Percentiles rank a stretch among this genome's conserved stretches.
Conservation (phyloP, 306 rosid species). For the Morella rubra region DNA sequence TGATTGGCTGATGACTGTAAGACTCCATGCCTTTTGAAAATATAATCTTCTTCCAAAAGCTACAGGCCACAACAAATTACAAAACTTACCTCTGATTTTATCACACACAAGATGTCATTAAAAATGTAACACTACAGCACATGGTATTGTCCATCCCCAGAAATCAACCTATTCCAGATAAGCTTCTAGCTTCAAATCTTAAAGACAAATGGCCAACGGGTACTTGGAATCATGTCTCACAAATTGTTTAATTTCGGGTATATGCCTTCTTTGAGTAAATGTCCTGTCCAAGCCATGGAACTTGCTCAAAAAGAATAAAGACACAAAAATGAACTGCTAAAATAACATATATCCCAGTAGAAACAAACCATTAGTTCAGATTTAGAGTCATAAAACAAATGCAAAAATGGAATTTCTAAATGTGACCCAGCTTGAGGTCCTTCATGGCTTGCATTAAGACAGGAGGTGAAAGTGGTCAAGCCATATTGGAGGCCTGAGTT, state of each 20-base stretch:
- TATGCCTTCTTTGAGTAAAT: background rate
- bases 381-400: background rate
- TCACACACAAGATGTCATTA: background rate
- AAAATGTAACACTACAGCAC: constrained; percentile 3
- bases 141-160: background rate
- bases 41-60: constrained; percentile 1
- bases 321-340: background rate
- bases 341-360: background rate
- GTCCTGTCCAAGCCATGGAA: background rate
- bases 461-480: background rate
- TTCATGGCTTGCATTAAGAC: constrained; percentile 7
- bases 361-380: background rate
- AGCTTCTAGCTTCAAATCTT: background rate
- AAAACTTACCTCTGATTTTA: background rate
- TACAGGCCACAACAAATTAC: background rate
- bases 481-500: background rate
- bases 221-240: background rate
- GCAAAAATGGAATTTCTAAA: background rate
- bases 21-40: constrained; percentile 9
- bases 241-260: background rate
- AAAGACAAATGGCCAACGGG: background rate
- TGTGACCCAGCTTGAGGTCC: background rate
- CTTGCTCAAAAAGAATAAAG: background rate
- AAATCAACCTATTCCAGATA: background rate
- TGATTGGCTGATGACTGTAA: background rate